These are phyloP conservation scores for Alternaria novae-zelandiae DNA, from an alignment of 2,329 filamentous ascomycete genomes.

Conservation along the genomic window DNA sequence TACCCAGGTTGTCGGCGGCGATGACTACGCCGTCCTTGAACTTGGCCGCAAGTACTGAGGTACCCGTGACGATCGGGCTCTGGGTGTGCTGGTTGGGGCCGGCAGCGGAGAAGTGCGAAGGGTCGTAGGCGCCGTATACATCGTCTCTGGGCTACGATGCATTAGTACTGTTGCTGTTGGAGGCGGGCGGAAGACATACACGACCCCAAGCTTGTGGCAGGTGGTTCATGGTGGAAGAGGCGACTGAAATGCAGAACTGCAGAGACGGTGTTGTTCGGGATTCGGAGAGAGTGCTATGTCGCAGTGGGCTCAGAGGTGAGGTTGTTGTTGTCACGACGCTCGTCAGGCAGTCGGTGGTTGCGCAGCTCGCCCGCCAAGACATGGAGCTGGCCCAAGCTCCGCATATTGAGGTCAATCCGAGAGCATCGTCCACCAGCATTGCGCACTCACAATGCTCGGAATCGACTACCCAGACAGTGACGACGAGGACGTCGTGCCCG, in stretches of 20 bases:
- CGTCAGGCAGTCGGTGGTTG: constrained; percentile 40
- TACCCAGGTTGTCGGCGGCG: constrained; percentile 95
- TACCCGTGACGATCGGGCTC: constrained; percentile 92
- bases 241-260: background rate
- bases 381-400: constrained; percentile 37
- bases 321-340: constrained; percentile 28
- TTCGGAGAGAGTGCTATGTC: constrained; percentile 3
- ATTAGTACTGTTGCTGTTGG: constrained; percentile 27
- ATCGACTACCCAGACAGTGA: constrained; percentile 55
- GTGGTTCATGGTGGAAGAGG: constrained; percentile 63
- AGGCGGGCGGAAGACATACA: constrained; percentile 52
- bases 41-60: constrained; percentile 92
- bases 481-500: constrained; percentile 50
- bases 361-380: constrained; percentile 24
- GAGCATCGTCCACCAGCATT: constrained; percentile 6
- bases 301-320: constrained; percentile 25
- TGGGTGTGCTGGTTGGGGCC: constrained; percentile 82
- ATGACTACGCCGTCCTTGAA: constrained; percentile 97
- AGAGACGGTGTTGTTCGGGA: background rate
- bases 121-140: constrained; percentile 92
- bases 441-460: constrained; percentile 47
- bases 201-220: constrained; percentile 70
- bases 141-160: constrained; percentile 85
- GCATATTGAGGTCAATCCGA: constrained; percentile 9
- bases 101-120: constrained; percentile 76